Percentiles rank a stretch among this genome's conserved stretches.
These are phyloP conservation scores for Xylaria venustula DNA, from an alignment of 495 filamentous ascomycete genomes.

Conservation along the genomic window DNA sequence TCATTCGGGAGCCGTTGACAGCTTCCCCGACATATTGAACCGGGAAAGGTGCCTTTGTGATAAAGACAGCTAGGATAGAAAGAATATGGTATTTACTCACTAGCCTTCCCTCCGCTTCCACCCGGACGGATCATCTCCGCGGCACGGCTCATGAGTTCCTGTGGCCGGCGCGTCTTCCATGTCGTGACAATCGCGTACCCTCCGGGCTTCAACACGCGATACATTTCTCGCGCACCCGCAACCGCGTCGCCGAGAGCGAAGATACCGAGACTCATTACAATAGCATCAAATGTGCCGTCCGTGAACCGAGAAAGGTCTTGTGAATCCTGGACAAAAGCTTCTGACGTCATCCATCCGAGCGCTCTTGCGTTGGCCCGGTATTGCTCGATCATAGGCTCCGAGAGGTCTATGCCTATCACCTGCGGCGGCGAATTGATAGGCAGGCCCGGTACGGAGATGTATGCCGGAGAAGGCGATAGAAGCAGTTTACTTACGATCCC, in stretches of 20 bases:
- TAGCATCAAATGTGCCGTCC: slow-evolving; percentile 26
- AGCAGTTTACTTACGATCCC: slow-evolving; percentile 23
- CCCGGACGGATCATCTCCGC: slow-evolving; percentile 12
- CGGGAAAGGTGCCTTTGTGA: no score
- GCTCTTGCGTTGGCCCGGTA: slow-evolving; percentile 18
- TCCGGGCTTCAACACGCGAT: slow-evolving; percentile 32
- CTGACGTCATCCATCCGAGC: slow-evolving; percentile 16
- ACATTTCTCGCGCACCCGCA: slow-evolving; percentile 25
- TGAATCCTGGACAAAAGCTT: slow-evolving; percentile 20
- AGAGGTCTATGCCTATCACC: slow-evolving; percentile 21
- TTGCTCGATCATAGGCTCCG: slow-evolving; percentile 19
- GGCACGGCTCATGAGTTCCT: slow-evolving; percentile 12
- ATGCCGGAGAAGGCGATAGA: slow-evolving; percentile 15
- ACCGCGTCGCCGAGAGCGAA: slow-evolving; percentile 22
- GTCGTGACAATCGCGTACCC: slow-evolving; percentile 31
- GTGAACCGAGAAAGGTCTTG: slow-evolving; percentile 19
- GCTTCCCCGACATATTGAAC: no score
- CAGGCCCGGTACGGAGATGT: slow-evolving; percentile 14
- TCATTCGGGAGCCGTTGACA: no score
- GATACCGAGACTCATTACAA: slow-evolving; percentile 28
- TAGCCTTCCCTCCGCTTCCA: neutral
- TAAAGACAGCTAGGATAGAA: no score
- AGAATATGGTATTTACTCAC: no score
- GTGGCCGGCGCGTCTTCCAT: slow-evolving; percentile 25
- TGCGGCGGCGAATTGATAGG: slow-evolving; percentile 19